Evolutionary conservation across 1,284 basidiomycete genomes (phyloP), one percentile per base, ranked within the genome.

Genomic region (Melampsora larici-populina): DNA sequence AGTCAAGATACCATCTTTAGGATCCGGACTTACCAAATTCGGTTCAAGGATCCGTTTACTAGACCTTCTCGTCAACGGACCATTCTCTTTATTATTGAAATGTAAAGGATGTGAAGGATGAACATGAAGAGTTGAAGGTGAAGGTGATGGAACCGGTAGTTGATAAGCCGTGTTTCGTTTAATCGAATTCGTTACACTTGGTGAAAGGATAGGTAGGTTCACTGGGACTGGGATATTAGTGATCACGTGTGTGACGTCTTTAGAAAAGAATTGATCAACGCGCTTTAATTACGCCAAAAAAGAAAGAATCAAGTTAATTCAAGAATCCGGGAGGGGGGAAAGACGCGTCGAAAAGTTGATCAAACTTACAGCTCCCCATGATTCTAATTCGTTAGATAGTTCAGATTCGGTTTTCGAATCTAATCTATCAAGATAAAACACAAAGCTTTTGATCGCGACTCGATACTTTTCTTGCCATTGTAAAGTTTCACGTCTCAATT

Each of bases 221-320:
- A 83, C 48, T 24, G 84, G 81, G 79, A 86, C 80, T 70, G 87
- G 81, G 79, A 87, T 86, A 84, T 91, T 87, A 81, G 91, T 91
- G 82, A 97, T 90, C 80, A 97, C 87, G 84, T 97, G 94, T 0
- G 93, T 93, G 62, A 94, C 89, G 65, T 89, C 88, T 75, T 88
- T 90, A 26, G 91, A 92, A 84, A 95, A 94, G 87, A 95, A 95
- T 80, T 90, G 89, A 79, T 94, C 92, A 79, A 93, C 87, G 64
- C 86, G 86, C 92, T 94, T 81, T n/a, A n/a, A n/a, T n/a, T n/a
- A n/a, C n/a, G n/a, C n/a, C 48, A 75, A 24, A 49, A 70, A 33
- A 26, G 48, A 64, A 71, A 55, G 69, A 67, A 11, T 49, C 48
- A 49, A 21, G 21, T 49, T 49, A 49, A n/a, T n/a, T n/a, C n/a